Evolutionary conservation across 768 basidiomycete genomes (phyloP), one percentile per base, ranked within the genome.

Genomic region (Cyathus striatus): DNA sequence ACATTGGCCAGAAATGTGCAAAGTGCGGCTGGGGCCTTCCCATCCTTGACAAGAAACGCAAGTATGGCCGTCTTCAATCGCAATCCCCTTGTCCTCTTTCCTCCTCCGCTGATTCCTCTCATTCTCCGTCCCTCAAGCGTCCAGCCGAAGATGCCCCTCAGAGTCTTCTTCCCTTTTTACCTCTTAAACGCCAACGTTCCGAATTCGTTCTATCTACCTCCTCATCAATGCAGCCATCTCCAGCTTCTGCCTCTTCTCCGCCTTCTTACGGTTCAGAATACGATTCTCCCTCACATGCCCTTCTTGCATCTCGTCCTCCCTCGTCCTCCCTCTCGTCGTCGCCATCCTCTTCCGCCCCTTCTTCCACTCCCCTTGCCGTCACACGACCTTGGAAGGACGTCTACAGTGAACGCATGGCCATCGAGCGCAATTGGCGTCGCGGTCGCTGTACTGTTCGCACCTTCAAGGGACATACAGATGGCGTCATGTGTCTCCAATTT

Each of bases 1-100:
- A 99, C 49, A 98, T 99, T 43, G 95, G 95, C 16, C 84, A 92
- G 55, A 95, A 92, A 56, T 99, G 96, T 55, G 80, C 76, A 53
- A 96, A 95, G 62, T 98, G 96, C 53, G 96, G 96, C 2, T 97
- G 95, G 94, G 94, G 93, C 14, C 69, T 99, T 35, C 96, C 96
- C 13, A 72, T 96, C 25, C 72, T 99, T 17, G 90, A 95, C 61
- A 83, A 79, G 56, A 79, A 78, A 49, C 74, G 83, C 20, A 64
- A 64, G 20, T 64, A 70, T n/a, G n/a, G n/a, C 47, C 70, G 70
- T 35, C 55, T 66, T n/a, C n/a, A n/a, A n/a, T n/a, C n/a, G 6
- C 57, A 56, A 17, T 70, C 66, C 5, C 51, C 52, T 13, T 70
- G 71, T 13, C 70, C 69, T 14, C 66, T 64, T 43, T 51, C 58